Evolutionary conservation across 1,284 basidiomycete species (phyloP), one percentile per base, ranked within the genome.

Genomic region (Schizophyllum amplum): DNA sequence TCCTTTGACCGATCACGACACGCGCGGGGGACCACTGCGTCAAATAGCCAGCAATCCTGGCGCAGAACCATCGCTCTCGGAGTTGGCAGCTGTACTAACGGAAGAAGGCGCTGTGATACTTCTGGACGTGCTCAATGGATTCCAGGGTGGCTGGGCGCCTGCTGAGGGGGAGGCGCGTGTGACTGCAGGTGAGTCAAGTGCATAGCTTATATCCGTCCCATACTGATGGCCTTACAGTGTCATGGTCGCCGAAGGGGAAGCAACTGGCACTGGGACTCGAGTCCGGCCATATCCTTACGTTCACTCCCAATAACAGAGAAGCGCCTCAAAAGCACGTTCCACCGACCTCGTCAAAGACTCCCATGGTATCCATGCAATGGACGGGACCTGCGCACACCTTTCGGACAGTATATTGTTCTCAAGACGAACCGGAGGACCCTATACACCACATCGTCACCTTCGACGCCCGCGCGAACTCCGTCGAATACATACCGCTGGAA

Each of bases 191-290:
- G 59, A 15, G 51, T 15, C 3, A 13, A 13, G 21, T 47, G 1
- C 6, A 17, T 5, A 51, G n/a, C 20, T 26, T 50, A 50, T 11
- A 20, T 55, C 11, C 25, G 21, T 59, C 24, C 54, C 53, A 51
- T 27, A 52, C 54, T n/a, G 6, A 3, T 54, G 42, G 51, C 54
- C 46, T 57, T 46, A 22, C 61, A 87, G 86, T 86, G 4, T 82
- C 84, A 21, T 94, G 92, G 91, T 93, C 92, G 1, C 85, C 90
- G 1, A 92, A 90, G 67, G 92, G 91, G 51, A 94, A 92, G 67
- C 90, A 92, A 61, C 71, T 94, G 27, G 90, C 88, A 0, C 78
- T 92, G 47, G 92, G 88, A 25, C 71, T 91, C 15, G 78, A 79
- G 58, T 78, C 75, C 20, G 91, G 92, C 3, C 83, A 87, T 57